Percentiles rank a stretch among this genome's conserved stretches.
phyloP scores from a whole-genome alignment of 78 protist genomes.

The Dictyostelium intermedium region DNA sequence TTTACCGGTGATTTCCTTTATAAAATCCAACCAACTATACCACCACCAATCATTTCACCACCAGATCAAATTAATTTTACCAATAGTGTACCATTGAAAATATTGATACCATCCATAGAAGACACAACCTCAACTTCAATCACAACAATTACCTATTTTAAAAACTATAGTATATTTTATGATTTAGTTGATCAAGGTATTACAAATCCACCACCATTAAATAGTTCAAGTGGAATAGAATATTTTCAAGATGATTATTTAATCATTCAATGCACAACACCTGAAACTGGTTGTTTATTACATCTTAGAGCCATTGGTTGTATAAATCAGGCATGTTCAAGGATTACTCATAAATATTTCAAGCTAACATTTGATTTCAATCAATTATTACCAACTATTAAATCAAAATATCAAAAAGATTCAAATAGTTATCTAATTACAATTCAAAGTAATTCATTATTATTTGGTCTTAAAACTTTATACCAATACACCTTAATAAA shows the following conservation, averaged over 20 bases:
- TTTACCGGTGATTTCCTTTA: not conserved
- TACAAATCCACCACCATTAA: not conserved
- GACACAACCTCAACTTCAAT: not conserved
- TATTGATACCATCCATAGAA: not conserved
- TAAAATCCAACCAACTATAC: constrained; percentile 7
- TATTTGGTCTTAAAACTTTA: not conserved
- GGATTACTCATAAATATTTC: not conserved
- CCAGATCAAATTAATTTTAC: not conserved
- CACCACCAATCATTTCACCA: constrained; percentile 8
- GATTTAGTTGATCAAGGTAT: not conserved
- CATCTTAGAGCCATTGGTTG: constrained; percentile 15
- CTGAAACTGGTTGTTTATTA: not conserved
- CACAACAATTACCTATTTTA: not conserved
- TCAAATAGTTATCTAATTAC: not conserved
- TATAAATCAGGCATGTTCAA: not conserved
- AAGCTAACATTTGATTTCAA: not conserved
- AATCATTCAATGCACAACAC: not conserved
- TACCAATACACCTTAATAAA: not conserved
- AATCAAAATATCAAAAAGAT: not conserved
- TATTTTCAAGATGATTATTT: not conserved
- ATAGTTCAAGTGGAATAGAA: not conserved
- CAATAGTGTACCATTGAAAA: not conserved
- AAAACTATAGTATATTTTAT: constrained; percentile 1
- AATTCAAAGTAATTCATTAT: not conserved
- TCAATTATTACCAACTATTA: not conserved